Evolutionary conservation across 345 rosid genomes (phyloP).

Genomic region (Salix koriyanagi): DNA sequence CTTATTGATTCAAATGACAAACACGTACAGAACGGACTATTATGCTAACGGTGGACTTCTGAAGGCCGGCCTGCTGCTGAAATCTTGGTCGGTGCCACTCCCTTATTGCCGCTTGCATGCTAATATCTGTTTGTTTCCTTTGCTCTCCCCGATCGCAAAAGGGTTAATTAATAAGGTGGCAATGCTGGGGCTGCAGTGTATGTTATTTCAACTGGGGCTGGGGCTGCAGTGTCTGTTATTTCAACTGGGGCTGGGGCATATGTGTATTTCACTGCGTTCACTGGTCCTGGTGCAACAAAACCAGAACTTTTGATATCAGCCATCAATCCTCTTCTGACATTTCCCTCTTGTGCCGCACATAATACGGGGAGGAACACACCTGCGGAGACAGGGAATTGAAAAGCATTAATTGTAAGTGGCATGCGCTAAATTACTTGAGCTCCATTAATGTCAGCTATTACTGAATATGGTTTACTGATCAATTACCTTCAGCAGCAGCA

Average conservation of each 20-base stretch:
- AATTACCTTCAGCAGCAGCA: constrained; percentile 84
- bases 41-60: neutral
- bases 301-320: constrained; percentile 65
- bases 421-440: neutral
- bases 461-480: neutral
- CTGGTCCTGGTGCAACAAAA: constrained; percentile 46
- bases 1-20: neutral
- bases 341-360: constrained; percentile 51
- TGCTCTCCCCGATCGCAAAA: neutral
- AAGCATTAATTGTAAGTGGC: neutral
- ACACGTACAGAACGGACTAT: neutral
- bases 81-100: neutral
- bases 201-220: neutral
- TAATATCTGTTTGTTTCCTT: neutral
- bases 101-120: neutral
- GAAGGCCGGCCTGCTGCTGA: neutral
- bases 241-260: constrained; percentile 2
- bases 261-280: constrained; percentile 3
- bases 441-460: neutral
- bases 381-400: constrained; percentile 4
- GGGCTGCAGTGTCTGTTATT: no score
- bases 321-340: constrained; percentile 47
- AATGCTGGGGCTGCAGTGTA: constrained; percentile 18
- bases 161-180: constrained; percentile 19
- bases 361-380: constrained; percentile 78